These are phyloP conservation scores for Acanthamoeba castellanii DNA, from an alignment of 208 protist genomes.

Conservation along the genomic window DNA sequence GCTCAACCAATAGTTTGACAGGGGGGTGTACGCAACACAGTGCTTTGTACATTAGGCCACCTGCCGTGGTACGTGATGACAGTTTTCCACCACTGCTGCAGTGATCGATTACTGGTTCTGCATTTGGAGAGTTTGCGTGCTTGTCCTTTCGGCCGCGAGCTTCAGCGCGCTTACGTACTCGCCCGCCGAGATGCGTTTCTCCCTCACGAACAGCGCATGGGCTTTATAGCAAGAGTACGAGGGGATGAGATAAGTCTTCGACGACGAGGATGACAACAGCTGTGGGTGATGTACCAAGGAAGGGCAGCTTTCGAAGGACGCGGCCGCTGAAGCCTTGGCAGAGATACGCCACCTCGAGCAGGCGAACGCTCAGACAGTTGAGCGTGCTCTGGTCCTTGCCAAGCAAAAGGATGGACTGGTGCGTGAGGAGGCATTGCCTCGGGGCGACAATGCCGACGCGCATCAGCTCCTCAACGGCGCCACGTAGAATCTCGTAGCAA, in stretches of 20 bases:
- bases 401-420: slow-evolving; percentile 13
- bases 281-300: neutral
- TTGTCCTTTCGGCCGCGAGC: neutral
- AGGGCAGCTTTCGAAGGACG: slow-evolving; percentile 17
- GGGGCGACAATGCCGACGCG: slow-evolving; percentile 10
- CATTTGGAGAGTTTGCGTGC: neutral
- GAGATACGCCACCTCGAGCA: slow-evolving; percentile 12
- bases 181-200: neutral
- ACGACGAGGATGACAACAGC: too few relatives aligned
- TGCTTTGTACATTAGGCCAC: too few relatives aligned
- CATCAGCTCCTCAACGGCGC: slow-evolving; percentile 55
- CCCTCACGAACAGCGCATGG: neutral
- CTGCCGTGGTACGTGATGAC: too few relatives aligned
- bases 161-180: neutral
- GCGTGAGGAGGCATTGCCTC: slow-evolving; percentile 25
- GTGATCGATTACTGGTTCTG: neutral
- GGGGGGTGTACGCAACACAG: too few relatives aligned
- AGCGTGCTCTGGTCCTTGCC: neutral
- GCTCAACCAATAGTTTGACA: too few relatives aligned
- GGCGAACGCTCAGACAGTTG: slow-evolving; percentile 20
- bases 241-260: neutral
- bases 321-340: slow-evolving; percentile 43
- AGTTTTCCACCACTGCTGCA: too few relatives aligned
- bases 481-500: slow-evolving; percentile 35
- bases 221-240: neutral